These are phyloP conservation scores for Clarkia xantiana DNA, from an alignment of 345 rosid genomes.

Conservation along the genomic window DNA sequence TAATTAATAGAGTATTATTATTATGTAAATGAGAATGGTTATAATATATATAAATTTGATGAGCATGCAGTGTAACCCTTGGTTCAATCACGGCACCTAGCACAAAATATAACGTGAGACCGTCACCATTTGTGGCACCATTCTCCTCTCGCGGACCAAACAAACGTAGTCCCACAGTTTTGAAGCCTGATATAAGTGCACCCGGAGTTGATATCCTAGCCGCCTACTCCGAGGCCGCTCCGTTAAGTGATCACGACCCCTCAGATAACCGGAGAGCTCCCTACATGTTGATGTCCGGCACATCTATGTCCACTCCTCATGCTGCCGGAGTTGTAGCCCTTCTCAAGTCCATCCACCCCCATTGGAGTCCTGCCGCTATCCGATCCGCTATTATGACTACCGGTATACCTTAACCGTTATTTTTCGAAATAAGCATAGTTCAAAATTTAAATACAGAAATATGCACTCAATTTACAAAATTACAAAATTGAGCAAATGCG, in stretches of 20 bases:
- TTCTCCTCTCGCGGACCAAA: constrained; percentile 66
- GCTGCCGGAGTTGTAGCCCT: constrained; percentile 22
- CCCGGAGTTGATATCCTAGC: constrained; percentile 71
- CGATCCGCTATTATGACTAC: constrained; percentile 17
- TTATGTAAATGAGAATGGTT: no score
- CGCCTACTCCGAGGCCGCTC: constrained; percentile 21
- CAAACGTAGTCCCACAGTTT: constrained; percentile 37
- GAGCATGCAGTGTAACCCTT: no score
- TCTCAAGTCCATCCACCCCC: constrained; percentile 13
- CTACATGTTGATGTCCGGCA: constrained; percentile 19
- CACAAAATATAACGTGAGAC: constrained; percentile 13
- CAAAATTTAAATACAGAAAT: no score
- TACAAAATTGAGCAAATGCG: no score
- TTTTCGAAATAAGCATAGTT: no score
- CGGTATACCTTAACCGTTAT: no score
- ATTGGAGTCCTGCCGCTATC: constrained; percentile 23
- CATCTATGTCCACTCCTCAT: constrained; percentile 29
- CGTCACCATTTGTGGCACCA: constrained; percentile 57
- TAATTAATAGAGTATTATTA: no score
- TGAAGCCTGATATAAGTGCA: constrained; percentile 78
- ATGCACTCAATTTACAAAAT: no score
- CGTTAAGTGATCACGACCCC: constrained; percentile 11
- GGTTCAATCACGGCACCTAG: constrained; percentile 30
- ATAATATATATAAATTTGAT: no score
- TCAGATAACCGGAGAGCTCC: constrained; percentile 30